Conservation (phyloP, 768 basidiomycete species). For the Suillus tomentosus region DNA sequence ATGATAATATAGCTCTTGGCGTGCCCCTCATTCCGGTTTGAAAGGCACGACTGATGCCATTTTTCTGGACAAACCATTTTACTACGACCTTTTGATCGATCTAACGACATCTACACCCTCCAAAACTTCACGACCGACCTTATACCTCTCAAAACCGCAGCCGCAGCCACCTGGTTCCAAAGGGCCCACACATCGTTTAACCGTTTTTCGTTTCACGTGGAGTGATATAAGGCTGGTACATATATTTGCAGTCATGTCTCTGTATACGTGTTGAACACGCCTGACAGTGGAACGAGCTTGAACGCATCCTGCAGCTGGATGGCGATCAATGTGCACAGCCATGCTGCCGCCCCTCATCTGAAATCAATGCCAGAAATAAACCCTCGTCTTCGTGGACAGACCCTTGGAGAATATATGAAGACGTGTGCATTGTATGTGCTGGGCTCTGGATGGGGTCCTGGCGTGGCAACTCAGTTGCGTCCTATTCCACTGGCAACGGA, state of each 20-base stretch:
- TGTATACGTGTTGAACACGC: constrained; percentile 10
- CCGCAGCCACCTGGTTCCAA: constrained; percentile 35
- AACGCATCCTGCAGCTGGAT: constrained; percentile 65
- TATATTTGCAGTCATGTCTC: constrained; percentile 6
- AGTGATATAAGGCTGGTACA: constrained; percentile 76
- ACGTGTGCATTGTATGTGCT: constrained; percentile 80
- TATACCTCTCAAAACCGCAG: constrained; percentile 59
- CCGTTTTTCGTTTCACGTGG: constrained; percentile 75
- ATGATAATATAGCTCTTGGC: constrained; percentile 3
- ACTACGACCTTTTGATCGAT: constrained; percentile 82
- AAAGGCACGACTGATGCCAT: constrained; percentile 80
- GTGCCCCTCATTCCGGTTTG: neutral
- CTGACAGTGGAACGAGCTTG: constrained; percentile 74
- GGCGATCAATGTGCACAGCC: constrained; percentile 27
- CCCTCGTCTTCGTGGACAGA: constrained; percentile 63
- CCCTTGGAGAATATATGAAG: constrained; percentile 82
- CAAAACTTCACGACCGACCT: constrained; percentile 63
- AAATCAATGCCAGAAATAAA: constrained; percentile 38
- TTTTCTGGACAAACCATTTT: constrained; percentile 77
- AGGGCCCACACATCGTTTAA: constrained; percentile 55
- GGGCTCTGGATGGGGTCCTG: constrained; percentile 79
- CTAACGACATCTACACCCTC: constrained; percentile 66
- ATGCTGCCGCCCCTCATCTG: constrained; percentile 39
- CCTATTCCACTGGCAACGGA: constrained; percentile 52
- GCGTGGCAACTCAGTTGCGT: constrained; percentile 48